Percentiles rank a stretch among this genome's conserved stretches.
phyloP scores from a whole-genome alignment of 2,329 filamentous ascomycete genomes.

The Aureobasidium sp. region DNA sequence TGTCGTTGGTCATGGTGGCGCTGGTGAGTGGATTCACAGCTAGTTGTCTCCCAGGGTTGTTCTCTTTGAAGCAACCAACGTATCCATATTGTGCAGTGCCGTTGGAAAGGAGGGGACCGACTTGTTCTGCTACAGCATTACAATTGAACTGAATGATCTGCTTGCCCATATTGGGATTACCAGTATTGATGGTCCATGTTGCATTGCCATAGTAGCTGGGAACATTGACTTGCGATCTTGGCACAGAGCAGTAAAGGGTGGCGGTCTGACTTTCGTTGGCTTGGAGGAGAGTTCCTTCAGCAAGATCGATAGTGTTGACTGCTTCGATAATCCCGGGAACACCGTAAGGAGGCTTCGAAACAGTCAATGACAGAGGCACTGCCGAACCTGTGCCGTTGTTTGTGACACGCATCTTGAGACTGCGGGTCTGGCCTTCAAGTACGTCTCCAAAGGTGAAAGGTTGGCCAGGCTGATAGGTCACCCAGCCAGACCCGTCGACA shows the following conservation, averaged over 20 bases:
- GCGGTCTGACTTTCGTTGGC: conserved; percentile 46
- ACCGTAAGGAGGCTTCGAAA: conserved; percentile 54
- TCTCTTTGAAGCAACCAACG: conserved; percentile 48
- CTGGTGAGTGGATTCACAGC: conserved; percentile 34
- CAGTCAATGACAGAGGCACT: conserved; percentile 46
- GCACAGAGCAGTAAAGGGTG: conserved; percentile 44
- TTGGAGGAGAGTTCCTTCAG: conserved; percentile 45
- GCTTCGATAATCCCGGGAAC: conserved; percentile 46
- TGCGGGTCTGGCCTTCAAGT: conserved; percentile 40
- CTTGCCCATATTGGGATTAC: conserved; percentile 46
- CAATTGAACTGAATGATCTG: conserved; percentile 46
- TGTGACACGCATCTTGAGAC: conserved; percentile 44
- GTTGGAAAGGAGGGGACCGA: conserved; percentile 37
- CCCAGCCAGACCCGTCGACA: conserved; percentile 43
- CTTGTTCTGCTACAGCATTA: conserved; percentile 44
- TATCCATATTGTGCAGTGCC: conserved; percentile 45
- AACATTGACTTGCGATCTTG: conserved; percentile 48
- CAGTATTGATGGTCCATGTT: conserved; percentile 50
- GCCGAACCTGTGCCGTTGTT: conserved; percentile 43
- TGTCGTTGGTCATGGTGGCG: conserved; percentile 34
- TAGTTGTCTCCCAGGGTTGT: conserved; percentile 47
- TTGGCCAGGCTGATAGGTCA: conserved; percentile 33
- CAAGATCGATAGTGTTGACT: conserved; percentile 48
- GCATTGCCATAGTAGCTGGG: conserved; percentile 42
- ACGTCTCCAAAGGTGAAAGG: conserved; percentile 51